phyloP scores from a whole-genome alignment of 345 rosid genomes.

The Eucalyptus regnans region DNA sequence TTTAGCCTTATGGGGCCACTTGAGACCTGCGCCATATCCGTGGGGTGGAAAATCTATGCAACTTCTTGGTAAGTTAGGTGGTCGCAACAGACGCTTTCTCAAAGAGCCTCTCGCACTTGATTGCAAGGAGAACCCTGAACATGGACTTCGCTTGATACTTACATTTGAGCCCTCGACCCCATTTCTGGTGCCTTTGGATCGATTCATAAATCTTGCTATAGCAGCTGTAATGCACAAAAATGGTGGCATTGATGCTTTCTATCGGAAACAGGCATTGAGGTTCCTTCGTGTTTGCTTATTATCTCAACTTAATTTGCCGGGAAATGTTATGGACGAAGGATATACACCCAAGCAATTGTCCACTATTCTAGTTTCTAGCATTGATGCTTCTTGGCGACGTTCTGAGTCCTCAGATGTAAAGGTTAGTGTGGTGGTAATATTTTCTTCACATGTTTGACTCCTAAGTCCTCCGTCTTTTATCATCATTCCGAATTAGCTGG shows the following conservation, averaged over 20 bases:
- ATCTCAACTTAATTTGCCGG: constrained; percentile 97
- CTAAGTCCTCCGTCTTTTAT: background rate
- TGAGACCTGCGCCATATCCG: constrained; percentile 89
- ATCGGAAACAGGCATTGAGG: constrained; percentile 78
- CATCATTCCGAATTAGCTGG: background rate
- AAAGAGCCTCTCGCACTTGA: constrained; percentile 96
- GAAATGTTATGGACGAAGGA: constrained; percentile 63
- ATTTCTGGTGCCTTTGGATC: constrained; percentile 88
- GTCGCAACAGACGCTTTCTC: constrained; percentile 92
- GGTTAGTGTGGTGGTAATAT: constrained; percentile 31
- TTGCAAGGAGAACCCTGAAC: constrained; percentile 98
- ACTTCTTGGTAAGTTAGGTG: constrained; percentile 97
- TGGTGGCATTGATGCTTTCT: constrained; percentile 60
- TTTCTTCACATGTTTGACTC: background rate
- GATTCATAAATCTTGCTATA: constrained; percentile 93
- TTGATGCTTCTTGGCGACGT: constrained; percentile 64
- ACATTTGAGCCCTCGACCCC: constrained; percentile 95
- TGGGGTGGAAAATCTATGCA: constrained; percentile 94
- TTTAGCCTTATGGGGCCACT: constrained; percentile 94
- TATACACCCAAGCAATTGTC: constrained; percentile 56
- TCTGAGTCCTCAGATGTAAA: constrained; percentile 69
- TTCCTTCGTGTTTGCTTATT: constrained; percentile 86
- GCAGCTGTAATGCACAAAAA: constrained; percentile 67
- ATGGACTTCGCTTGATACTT: constrained; percentile 92
- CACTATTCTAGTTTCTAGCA: constrained; percentile 47